phyloP scores from a whole-genome alignment of 1,139 yeast genomes.

The Debaryomycetaceae sp. region DNA sequence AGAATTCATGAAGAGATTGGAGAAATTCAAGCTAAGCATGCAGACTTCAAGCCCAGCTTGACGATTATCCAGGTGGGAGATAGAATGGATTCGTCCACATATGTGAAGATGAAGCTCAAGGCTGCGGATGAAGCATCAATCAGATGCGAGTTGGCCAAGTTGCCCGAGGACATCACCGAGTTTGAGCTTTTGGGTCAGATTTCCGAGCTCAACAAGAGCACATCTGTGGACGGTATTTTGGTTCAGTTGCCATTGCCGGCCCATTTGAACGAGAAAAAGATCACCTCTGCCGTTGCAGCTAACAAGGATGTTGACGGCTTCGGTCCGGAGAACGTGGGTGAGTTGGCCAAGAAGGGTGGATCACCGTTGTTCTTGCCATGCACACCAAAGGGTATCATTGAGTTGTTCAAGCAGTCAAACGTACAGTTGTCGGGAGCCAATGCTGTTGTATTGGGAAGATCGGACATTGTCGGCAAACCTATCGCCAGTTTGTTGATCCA shows the following conservation, averaged over 20 bases:
- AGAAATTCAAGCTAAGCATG: constrained; percentile 49
- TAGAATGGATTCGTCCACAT: constrained; percentile 90
- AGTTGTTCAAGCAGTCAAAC: constrained; percentile 60
- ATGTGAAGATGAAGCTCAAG: constrained; percentile 89
- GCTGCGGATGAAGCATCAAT: constrained; percentile 88
- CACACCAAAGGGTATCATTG: constrained; percentile 93
- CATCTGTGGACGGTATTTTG: constrained; percentile 78
- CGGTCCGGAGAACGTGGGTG: constrained; percentile 87
- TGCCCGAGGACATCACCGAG: constrained; percentile 61
- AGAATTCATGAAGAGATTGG: constrained; percentile 54
- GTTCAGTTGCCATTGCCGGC: constrained; percentile 89
- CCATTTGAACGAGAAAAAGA: constrained; percentile 72
- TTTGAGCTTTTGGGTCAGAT: constrained; percentile 58
- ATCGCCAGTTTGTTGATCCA: constrained; percentile 77
- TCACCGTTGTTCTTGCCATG: constrained; percentile 85
- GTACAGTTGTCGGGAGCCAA: constrained; percentile 68
- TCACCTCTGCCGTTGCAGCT: constrained; percentile 74
- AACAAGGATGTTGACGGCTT: constrained; percentile 96
- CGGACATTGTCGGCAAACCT: constrained; percentile 96
- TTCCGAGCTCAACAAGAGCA: constrained; percentile 60
- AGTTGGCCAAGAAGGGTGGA: constrained; percentile 86
- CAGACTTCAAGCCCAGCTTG: constrained; percentile 71
- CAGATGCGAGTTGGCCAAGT: constrained; percentile 61
- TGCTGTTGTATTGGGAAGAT: constrained; percentile 95
- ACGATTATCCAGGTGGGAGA: constrained; percentile 87